These are phyloP conservation scores for Eimeria falciformis DNA, from an alignment of 169 alveolate species.

Conservation along the genomic window DNA sequence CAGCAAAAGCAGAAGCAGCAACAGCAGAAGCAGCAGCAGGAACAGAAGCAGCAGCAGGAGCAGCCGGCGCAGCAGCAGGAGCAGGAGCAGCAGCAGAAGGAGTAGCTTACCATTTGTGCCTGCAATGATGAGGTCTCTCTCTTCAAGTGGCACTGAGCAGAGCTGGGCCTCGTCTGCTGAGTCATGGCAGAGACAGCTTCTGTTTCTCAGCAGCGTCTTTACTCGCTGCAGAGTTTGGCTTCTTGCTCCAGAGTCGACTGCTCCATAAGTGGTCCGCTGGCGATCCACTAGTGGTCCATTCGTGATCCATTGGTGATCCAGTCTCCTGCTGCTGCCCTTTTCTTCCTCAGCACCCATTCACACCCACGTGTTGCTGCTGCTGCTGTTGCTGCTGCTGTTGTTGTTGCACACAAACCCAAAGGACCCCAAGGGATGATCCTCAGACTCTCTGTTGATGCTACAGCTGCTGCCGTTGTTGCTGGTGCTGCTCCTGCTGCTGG, in stretches of 20 bases:
- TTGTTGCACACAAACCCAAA: neutral
- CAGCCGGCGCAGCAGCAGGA: too few species aligned
- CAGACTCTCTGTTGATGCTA: neutral
- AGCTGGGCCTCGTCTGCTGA: neutral
- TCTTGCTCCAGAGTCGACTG: neutral
- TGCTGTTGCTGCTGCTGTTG: neutral
- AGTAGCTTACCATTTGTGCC: neutral
- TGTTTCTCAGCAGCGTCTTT: neutral
- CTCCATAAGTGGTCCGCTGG: neutral
- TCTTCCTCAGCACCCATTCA: neutral
- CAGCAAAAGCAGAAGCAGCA: too few species aligned
- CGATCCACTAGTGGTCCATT: neutral
- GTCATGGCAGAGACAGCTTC: neutral
- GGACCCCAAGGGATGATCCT: neutral
- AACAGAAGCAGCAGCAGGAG: too few species aligned
- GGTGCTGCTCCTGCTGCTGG: neutral
- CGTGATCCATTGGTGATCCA: neutral
- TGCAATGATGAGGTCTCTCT: conserved; percentile 6
- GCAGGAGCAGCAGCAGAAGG: too few species aligned
- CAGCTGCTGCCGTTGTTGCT: neutral
- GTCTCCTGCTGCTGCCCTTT: neutral
- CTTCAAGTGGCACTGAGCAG: neutral
- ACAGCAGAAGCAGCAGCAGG: too few species aligned
- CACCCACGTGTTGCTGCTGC: neutral
- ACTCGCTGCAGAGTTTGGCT: neutral